These are phyloP conservation scores for Fusarium xyrophilum DNA, from an alignment of 2,329 filamentous ascomycete genomes.

Conservation along the genomic window DNA sequence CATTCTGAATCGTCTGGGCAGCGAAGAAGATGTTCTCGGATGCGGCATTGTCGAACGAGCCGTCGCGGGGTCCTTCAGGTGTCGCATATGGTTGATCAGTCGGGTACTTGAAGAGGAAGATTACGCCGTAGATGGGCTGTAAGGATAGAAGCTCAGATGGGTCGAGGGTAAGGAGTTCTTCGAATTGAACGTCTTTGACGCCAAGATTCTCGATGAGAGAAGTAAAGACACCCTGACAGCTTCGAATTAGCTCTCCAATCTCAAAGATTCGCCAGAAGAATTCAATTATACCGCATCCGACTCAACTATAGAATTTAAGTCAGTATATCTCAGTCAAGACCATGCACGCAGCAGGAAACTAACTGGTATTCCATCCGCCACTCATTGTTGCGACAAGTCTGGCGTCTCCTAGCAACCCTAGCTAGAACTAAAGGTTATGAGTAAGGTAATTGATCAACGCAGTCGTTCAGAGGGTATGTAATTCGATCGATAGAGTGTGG, in stretches of 20 bases:
- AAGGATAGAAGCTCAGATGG: conserved; percentile 73
- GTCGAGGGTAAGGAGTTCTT: conserved; percentile 92
- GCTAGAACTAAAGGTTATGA: background rate
- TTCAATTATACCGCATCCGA: conserved; percentile 88
- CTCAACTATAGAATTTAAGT: conserved; percentile 65
- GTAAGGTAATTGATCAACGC: background rate
- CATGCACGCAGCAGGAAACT: conserved; percentile 39
- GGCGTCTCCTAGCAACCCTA: background rate
- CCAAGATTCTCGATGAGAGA: conserved; percentile 91
- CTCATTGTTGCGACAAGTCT: conserved; percentile 59
- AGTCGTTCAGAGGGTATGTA: background rate
- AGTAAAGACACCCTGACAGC: conserved; percentile 84
- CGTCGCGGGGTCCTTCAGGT: conserved; percentile 75
- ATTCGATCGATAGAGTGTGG: background rate
- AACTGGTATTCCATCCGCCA: conserved; percentile 93
- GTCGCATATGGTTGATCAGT: conserved; percentile 69
- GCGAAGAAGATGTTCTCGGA: conserved; percentile 89
- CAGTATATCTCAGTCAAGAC: background rate
- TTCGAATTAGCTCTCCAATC: background rate
- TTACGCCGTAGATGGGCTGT: conserved; percentile 88
- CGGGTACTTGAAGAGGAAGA: conserved; percentile 98
- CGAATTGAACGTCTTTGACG: conserved; percentile 93
- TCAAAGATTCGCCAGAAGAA: background rate
- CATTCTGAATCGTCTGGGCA: conserved; percentile 96
- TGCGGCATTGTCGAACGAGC: conserved; percentile 78